These are phyloP conservation scores for Chalciporus piperatus DNA, from an alignment of 768 basidiomycete species.

Conservation along the genomic window DNA sequence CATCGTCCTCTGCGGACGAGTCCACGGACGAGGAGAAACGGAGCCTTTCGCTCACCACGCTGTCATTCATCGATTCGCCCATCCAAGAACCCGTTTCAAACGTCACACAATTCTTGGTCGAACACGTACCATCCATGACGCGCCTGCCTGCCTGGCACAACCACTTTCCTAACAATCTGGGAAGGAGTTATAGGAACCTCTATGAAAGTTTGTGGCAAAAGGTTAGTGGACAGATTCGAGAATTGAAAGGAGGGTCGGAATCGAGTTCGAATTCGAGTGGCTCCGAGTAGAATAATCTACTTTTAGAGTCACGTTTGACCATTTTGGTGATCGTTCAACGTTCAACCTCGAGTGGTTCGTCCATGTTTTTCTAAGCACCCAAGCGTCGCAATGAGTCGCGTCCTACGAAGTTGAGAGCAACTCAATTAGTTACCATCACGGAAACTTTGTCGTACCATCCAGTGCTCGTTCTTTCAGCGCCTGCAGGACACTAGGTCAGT, in stretches of 20 bases:
- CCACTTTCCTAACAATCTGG: too few relatives aligned
- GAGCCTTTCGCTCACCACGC: neutral
- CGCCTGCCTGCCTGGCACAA: neutral
- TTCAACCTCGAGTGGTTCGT: too few relatives aligned
- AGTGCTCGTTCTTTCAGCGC: too few relatives aligned
- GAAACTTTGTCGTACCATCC: too few relatives aligned
- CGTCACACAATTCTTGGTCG: neutral
- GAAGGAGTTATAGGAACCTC: neutral
- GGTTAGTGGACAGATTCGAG: neutral
- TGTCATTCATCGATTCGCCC: conserved; percentile 3
- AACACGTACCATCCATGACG: conserved; percentile 2
- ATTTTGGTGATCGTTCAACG: too few relatives aligned
- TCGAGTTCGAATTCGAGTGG: neutral
- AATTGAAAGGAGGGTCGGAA: neutral
- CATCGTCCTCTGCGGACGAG: neutral
- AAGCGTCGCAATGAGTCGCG: too few relatives aligned
- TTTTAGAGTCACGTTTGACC: too few relatives aligned
- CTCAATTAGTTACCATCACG: too few relatives aligned
- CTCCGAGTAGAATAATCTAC: conserved; percentile 2
- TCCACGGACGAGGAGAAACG: neutral
- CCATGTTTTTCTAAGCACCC: too few relatives aligned
- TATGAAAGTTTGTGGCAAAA: neutral
- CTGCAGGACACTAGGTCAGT: too few relatives aligned
- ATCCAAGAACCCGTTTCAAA: neutral
- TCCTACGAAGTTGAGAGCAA: too few relatives aligned